Percentiles rank a stretch among this genome's conserved stretches.
These are phyloP conservation scores for Phytophthora foliorum DNA, from an alignment of 352 stramenopile genomes.

Conservation along the genomic window DNA sequence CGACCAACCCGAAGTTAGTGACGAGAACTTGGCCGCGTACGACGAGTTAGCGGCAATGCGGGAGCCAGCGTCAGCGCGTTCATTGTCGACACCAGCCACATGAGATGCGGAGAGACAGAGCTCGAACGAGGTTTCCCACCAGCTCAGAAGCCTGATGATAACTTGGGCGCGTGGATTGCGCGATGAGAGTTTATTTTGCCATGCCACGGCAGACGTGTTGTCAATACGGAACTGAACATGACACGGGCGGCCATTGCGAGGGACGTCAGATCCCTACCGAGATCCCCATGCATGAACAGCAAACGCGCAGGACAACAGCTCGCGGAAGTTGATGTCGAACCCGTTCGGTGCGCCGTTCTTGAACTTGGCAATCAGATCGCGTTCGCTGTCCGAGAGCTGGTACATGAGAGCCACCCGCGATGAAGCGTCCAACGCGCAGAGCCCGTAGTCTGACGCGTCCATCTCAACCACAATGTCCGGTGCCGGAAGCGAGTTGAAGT, in stretches of 20 bases:
- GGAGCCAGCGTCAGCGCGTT: too few species aligned
- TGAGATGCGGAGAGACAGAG: conserved; percentile 23
- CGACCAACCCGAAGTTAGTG: conserved; percentile 8
- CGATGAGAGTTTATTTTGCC: conserved; percentile 15
- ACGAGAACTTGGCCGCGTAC: not conserved
- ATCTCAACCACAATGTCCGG: too few species aligned
- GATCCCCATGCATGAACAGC: conserved; percentile 5
- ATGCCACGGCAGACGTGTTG: conserved; percentile 27
- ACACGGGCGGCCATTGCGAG: too few species aligned
- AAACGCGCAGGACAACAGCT: conserved; percentile 22
- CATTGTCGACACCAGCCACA: conserved; percentile 6
- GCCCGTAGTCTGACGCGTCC: conserved; percentile 22
- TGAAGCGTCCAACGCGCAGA: conserved; percentile 15
- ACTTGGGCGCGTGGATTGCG: conserved; percentile 23
- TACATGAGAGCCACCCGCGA: conserved; percentile 3
- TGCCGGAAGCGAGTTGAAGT: conserved; percentile 22
- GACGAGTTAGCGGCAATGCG: conserved; percentile 2
- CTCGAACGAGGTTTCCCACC: conserved; percentile 9
- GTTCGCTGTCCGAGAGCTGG: conserved; percentile 3
- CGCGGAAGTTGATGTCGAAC: conserved; percentile 44
- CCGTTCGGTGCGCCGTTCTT: conserved; percentile 1
- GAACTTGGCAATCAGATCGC: not conserved
- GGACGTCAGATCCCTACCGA: too few species aligned
- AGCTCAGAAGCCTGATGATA: conserved; percentile 8
- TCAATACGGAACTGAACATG: conserved; percentile 35